A percentile compares a stretch with the other conserved stretches of the same genome.
Conservation (phyloP, 2,329 filamentous ascomycete species). For the Juglanconis sp. region DNA sequence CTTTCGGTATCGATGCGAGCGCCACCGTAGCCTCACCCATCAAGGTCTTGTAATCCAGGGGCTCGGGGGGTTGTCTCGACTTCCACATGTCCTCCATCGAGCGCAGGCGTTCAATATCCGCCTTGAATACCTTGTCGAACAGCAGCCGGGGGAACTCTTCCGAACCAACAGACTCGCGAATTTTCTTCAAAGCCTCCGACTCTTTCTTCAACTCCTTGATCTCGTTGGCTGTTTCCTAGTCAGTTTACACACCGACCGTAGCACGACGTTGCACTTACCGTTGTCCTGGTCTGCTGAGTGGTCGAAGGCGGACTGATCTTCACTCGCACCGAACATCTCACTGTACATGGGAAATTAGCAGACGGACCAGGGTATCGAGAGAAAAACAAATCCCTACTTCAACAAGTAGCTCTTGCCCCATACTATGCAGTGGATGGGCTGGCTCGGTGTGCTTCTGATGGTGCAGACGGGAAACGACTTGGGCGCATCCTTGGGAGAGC, state of each 20-base stretch:
- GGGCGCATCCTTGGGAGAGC: constrained; percentile 81
- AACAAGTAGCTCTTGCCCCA: constrained; percentile 97
- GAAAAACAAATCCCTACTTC: constrained; percentile 43
- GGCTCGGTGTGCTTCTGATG: constrained; percentile 91
- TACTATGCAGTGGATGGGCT: constrained; percentile 97
- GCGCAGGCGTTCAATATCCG: constrained; percentile 77
- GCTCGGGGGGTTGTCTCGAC: constrained; percentile 67
- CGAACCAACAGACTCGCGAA: constrained; percentile 77
- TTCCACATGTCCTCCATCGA: constrained; percentile 98
- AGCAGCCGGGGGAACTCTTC: constrained; percentile 73
- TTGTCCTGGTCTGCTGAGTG: constrained; percentile 79
- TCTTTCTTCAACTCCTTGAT: constrained; percentile 86
- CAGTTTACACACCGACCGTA: constrained; percentile 27
- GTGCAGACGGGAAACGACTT: constrained; percentile 96
- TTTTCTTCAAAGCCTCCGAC: constrained; percentile 76
- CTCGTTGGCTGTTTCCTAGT: constrained; percentile 80
- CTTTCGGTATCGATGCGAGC: constrained; percentile 41
- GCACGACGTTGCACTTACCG: constrained; percentile 38
- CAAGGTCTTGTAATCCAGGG: constrained; percentile 66
- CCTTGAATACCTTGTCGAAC: constrained; percentile 88
- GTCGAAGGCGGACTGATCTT: constrained; percentile 81
- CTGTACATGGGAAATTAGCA: constrained; percentile 18
- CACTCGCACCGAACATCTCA: constrained; percentile 88
- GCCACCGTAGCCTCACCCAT: constrained; percentile 47
- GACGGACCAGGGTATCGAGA: background rate